A percentile compares a stretch with the other conserved stretches of the same genome.
phyloP scores from a whole-genome alignment of 2,329 filamentous ascomycete species.

The Diaporthe destruens region DNA sequence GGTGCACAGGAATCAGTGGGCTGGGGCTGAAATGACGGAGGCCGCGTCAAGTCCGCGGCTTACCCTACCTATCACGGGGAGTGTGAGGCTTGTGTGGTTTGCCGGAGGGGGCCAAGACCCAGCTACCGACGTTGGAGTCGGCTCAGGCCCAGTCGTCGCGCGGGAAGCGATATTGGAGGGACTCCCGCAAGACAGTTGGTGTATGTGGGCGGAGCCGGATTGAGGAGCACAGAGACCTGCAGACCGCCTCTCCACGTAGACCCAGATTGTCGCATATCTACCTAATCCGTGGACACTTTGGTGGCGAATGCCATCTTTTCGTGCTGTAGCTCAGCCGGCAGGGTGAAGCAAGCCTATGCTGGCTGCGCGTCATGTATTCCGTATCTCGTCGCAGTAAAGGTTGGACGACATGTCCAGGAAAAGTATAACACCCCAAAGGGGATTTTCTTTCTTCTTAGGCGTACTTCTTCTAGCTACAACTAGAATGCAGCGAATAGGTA shows the following conservation, averaged over 20 bases:
- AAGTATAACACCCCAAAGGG: not conserved
- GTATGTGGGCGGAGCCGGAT: constrained; percentile 19
- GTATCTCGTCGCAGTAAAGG: not conserved
- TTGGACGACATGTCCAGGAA: not conserved
- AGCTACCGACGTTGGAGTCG: constrained; percentile 7
- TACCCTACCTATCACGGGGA: not conserved
- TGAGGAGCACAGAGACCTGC: constrained; percentile 12
- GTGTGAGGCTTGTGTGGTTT: constrained; percentile 23
- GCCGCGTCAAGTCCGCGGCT: constrained; percentile 20
- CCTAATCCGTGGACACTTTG: not conserved
- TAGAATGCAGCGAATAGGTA: not conserved
- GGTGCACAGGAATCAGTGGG: not conserved
- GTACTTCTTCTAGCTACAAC: not conserved
- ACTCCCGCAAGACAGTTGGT: constrained; percentile 17
- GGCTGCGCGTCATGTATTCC: not conserved
- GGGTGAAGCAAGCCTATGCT: not conserved
- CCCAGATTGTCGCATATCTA: constrained; percentile 17
- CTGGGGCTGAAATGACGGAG: constrained; percentile 12
- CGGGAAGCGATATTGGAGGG: constrained; percentile 14
- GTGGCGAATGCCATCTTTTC: constrained; percentile 7
- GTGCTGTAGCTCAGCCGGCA: not conserved
- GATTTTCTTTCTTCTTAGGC: not conserved
- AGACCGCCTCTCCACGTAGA: constrained; percentile 19
- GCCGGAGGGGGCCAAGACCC: constrained; percentile 14
- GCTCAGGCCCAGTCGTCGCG: constrained; percentile 3